Conservation (phyloP, 106 monocot genomes). For the Agapanthus africanus region DNA sequence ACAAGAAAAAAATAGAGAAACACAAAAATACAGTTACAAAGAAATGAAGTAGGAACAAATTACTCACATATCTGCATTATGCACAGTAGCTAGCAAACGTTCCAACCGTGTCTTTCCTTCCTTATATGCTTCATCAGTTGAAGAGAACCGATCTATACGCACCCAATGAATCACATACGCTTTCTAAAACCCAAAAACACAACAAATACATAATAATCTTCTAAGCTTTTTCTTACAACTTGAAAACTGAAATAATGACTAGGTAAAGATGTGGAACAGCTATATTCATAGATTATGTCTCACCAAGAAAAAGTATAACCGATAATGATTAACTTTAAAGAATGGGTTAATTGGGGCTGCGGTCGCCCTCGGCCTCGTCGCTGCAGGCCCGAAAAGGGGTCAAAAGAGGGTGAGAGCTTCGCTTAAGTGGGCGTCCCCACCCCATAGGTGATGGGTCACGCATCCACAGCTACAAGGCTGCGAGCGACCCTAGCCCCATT, state of each 20-base stretch:
- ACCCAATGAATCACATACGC: conserved; percentile 95
- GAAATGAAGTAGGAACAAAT: neutral
- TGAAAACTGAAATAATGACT: neutral
- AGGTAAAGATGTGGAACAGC: neutral
- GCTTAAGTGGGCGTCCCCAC: no score
- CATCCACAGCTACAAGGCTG: no score
- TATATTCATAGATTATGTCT: no score
- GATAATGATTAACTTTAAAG: no score
- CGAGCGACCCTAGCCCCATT: no score
- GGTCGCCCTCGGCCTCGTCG: no score
- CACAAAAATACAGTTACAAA: neutral
- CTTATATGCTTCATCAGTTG: conserved; percentile 72
- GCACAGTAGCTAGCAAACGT: conserved; percentile 56
- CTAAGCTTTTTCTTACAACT: neutral
- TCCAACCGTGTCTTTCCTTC: conserved; percentile 62
- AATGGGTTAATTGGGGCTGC: no score
- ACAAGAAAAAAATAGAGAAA: neutral
- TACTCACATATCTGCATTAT: conserved; percentile 66
- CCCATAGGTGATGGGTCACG: no score
- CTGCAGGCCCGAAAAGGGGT: no score
- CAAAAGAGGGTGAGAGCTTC: no score
- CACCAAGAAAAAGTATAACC: no score
- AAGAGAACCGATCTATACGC: conserved; percentile 48
- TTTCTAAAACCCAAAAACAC: conserved; percentile 39
- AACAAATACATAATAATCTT: neutral